Evolutionary conservation across 2,329 filamentous ascomycete genomes (phyloP).

Genomic region (Claviceps sorghi): DNA sequence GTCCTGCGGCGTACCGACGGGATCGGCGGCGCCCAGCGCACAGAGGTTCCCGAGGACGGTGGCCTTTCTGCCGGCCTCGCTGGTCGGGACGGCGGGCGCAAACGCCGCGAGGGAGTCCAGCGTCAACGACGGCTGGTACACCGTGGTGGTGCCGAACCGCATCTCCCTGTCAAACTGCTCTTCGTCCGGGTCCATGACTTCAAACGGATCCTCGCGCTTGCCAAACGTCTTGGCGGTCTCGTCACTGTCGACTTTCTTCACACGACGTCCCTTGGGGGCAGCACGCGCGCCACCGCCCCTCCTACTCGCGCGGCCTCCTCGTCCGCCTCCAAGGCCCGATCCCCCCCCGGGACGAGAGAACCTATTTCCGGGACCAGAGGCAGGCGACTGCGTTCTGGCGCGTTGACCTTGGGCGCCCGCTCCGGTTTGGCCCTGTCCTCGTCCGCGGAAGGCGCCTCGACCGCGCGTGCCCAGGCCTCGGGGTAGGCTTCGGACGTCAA

Average conservation of each 20-base stretch:
- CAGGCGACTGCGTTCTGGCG: constrained; percentile 2
- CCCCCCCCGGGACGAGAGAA: constrained; percentile 7
- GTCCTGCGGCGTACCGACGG: constrained; percentile 16
- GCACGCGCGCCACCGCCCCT: constrained; percentile 6
- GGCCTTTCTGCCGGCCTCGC: constrained; percentile 15
- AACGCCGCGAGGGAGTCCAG: constrained; percentile 17
- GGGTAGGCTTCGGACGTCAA: constrained; percentile 26
- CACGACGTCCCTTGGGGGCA: constrained; percentile 9
- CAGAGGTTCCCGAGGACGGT: constrained; percentile 23
- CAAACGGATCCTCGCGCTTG: constrained; percentile 12
- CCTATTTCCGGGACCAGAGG: constrained; percentile 7
- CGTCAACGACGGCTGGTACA: constrained; percentile 21
- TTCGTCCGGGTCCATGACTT: constrained; percentile 18
- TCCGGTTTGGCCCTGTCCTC: constrained; percentile 5
- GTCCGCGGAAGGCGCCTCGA: constrained; percentile 13
- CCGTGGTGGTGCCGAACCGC: constrained; percentile 18
- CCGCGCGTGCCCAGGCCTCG: constrained; percentile 14
- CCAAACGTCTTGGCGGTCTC: constrained; percentile 7
- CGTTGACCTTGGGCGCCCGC: background rate
- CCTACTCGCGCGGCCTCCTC: constrained; percentile 8
- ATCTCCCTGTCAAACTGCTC: constrained; percentile 21
- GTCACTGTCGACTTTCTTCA: constrained; percentile 14
- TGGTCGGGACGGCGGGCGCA: constrained; percentile 17
- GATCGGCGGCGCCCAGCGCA: constrained; percentile 21
- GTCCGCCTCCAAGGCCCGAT: constrained; percentile 6